These are phyloP conservation scores for Aspergillus niger DNA, from an alignment of 2,329 filamentous ascomycete genomes.

Conservation along the genomic window DNA sequence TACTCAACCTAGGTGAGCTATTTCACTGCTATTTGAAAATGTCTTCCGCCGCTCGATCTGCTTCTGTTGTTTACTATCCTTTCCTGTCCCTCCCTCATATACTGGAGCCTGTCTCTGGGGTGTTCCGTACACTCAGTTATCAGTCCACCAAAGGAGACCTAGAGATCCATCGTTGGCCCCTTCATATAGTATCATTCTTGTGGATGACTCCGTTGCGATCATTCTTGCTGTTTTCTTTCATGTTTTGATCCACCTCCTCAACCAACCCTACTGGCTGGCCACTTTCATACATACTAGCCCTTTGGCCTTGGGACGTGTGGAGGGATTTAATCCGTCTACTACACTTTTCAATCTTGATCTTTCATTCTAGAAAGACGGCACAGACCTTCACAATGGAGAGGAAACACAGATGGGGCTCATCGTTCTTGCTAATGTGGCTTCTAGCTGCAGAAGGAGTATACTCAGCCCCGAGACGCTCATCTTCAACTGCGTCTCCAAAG, in stretches of 20 bases:
- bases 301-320: not conserved
- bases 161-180: not conserved
- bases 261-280: not conserved
- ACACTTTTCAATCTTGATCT: not conserved
- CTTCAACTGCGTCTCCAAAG: slow-evolving; percentile 21
- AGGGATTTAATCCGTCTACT: not conserved
- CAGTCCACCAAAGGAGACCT: not conserved
- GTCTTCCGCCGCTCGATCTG: not conserved
- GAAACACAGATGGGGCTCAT: slow-evolving; percentile 26
- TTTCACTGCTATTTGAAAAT: slow-evolving; percentile 14
- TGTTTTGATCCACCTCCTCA: not conserved
- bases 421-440: slow-evolving; percentile 40
- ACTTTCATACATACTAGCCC: not conserved
- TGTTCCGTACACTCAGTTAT: not conserved
- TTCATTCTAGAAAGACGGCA: not conserved
- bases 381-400: slow-evolving; percentile 22
- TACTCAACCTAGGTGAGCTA: slow-evolving; percentile 18
- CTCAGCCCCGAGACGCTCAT: slow-evolving; percentile 27
- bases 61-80: not conserved
- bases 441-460: slow-evolving; percentile 32
- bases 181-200: not conserved
- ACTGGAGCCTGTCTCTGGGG: not conserved
- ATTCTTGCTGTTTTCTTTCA: not conserved
- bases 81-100: not conserved
- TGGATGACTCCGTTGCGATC: not conserved